Evolutionary conservation across 768 basidiomycete genomes (phyloP), one percentile per base, ranked within the genome.

Genomic region (Neoboletus magnificus): DNA sequence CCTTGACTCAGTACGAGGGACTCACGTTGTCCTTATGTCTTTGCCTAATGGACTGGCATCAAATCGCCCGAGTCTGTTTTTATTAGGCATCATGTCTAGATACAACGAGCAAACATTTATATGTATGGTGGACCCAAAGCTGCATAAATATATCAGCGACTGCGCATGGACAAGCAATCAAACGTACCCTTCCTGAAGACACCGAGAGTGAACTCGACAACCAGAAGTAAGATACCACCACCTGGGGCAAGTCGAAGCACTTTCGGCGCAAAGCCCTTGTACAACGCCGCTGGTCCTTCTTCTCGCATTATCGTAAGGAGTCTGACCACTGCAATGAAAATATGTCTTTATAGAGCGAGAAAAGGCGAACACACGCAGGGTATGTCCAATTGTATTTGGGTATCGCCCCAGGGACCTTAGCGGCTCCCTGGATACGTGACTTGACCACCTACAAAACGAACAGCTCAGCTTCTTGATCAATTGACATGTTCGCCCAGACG

Each of bases 321-420:
- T 39, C 80, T 82, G 54, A 37, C 16, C 48, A 27, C 10, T 20
- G 10, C 37, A 5, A 7, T 63, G n/a, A 50, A 46, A 40, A 41
- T 10, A 15, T 37, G 41, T 20, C 22, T 12, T 48, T 4, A 12
- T 7, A 58, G 12, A 37, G 8, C 22, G 4, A 32, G 3, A 18
- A 32, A 61, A 27, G 51, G 29, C 52, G 36, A 42, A 57, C 75
- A 33, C 61, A 82, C 56, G 91, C 89, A 16, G 95, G 94, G 75
- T 95, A 94, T 51, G 95, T 87, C 95, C 95, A 97, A 73, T 89
- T 90, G 74, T 95, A 94, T 66, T 93, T 95, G 20, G 89, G 89
- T 1, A 72, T 72, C n/a, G 85, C 83, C 16, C 91, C 92, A 0
- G 88, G 82, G 29, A 78, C 65, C 59, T 79, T 83, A 40, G 76